phyloP scores from a whole-genome alignment of 176 grass and related monocot species.

The Oryza officinalis region DNA sequence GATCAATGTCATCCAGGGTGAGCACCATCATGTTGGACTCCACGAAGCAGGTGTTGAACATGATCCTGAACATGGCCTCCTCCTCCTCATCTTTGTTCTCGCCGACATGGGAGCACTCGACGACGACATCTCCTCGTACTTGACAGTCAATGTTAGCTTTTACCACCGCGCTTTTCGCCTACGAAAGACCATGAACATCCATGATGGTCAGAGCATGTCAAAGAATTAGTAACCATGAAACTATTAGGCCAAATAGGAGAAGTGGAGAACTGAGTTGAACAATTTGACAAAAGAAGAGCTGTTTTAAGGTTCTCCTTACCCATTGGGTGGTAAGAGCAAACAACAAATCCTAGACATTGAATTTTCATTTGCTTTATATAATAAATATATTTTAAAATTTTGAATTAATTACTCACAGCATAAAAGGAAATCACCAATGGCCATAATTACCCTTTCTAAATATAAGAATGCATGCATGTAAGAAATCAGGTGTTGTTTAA shows the following conservation, averaged over 20 bases:
- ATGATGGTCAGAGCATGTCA: neutral
- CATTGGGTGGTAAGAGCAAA: no score
- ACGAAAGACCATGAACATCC: neutral
- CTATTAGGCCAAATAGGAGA: neutral
- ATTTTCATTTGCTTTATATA: neutral
- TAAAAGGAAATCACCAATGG: neutral
- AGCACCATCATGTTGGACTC: conserved; percentile 50
- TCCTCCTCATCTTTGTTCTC: conserved; percentile 13
- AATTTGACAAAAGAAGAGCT: neutral
- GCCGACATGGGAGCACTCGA: conserved; percentile 50
- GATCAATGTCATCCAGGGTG: conserved; percentile 56
- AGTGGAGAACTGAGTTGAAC: neutral
- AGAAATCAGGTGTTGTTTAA: neutral
- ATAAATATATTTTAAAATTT: neutral
- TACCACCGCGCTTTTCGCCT: conserved; percentile 33
- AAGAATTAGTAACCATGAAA: neutral
- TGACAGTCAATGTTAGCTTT: conserved; percentile 38
- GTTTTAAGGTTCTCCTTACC: neutral
- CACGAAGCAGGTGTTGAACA: conserved; percentile 67
- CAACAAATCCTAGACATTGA: neutral
- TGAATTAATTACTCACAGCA: neutral
- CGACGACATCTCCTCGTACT: conserved; percentile 53
- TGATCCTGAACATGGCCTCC: conserved; percentile 54
- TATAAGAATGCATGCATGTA: neutral
- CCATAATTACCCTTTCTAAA: neutral